phyloP scores from a whole-genome alignment of 768 basidiomycete genomes.

The Trametes cubensis region DNA sequence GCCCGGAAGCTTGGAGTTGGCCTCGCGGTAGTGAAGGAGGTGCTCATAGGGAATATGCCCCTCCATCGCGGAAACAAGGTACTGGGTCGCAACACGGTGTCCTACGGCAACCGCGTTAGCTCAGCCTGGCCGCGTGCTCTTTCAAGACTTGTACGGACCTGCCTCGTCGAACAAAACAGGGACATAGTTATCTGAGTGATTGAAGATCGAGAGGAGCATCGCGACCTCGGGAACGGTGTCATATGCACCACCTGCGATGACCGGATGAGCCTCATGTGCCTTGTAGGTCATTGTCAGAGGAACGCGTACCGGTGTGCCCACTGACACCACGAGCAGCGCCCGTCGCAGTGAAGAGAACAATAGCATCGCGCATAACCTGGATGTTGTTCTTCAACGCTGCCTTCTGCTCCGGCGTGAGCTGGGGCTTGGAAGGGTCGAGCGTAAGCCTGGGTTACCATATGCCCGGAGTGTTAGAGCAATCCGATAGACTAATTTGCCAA shows the following conservation, averaged over 20 bases:
- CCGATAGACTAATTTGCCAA: neutral
- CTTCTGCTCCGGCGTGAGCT: constrained; percentile 66
- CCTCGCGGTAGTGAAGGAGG: constrained; percentile 82
- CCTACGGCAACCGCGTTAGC: constrained; percentile 45
- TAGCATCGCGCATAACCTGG: constrained; percentile 79
- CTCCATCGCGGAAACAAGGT: constrained; percentile 78
- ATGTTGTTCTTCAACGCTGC: constrained; percentile 66
- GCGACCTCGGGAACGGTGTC: constrained; percentile 84
- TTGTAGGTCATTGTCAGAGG: neutral
- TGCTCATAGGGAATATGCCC: constrained; percentile 73
- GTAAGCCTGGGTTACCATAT: constrained; percentile 48
- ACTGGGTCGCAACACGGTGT: constrained; percentile 90
- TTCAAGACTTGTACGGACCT: constrained; percentile 46
- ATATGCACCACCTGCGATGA: constrained; percentile 43
- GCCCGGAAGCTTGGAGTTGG: constrained; percentile 84
- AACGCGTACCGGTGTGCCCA: constrained; percentile 71
- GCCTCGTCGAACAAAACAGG: constrained; percentile 83
- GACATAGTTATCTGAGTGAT: constrained; percentile 60
- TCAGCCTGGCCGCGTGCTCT: constrained; percentile 3
- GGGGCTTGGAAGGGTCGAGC: constrained; percentile 70
- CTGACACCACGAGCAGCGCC: constrained; percentile 85
- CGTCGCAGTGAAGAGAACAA: constrained; percentile 84
- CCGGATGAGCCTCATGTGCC: neutral
- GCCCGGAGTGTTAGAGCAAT: neutral
- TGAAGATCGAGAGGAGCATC: constrained; percentile 75